A percentile compares a stretch with the other conserved stretches of the same genome.
These are phyloP conservation scores for Cantharellus cinnabarinus DNA, from an alignment of 768 basidiomycete species.

Conservation along the genomic window DNA sequence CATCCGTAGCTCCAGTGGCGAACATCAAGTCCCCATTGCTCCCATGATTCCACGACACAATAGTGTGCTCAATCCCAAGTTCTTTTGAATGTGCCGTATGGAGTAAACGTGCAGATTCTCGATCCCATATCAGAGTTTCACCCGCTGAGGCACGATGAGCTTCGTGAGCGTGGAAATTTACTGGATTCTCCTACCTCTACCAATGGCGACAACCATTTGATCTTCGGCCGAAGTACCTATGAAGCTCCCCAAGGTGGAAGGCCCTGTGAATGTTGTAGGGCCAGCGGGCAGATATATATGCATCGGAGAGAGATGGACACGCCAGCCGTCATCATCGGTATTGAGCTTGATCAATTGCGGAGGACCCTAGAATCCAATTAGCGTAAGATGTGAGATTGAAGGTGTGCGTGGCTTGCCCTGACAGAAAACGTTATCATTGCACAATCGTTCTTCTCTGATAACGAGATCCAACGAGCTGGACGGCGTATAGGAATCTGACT, in stretches of 20 bases:
- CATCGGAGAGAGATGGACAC: neutral
- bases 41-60: conserved; percentile 60
- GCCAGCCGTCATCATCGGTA: neutral
- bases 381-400: no score
- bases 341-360: neutral
- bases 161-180: neutral
- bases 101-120: conserved; percentile 45
- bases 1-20: conserved; percentile 61
- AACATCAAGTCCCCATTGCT: conserved; percentile 32
- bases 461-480: neutral
- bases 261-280: neutral
- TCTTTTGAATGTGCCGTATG: conserved; percentile 46
- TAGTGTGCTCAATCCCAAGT: conserved; percentile 45
- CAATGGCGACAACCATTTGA: neutral
- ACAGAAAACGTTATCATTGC: neutral
- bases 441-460: neutral
- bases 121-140: conserved; percentile 73
- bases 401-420: neutral
- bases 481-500: neutral
- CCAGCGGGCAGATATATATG: neutral
- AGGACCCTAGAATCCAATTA: neutral
- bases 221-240: neutral
- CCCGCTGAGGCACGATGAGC: conserved; percentile 17
- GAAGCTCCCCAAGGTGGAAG: neutral
- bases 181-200: neutral